phyloP scores from a whole-genome alignment of 1,139 yeast genomes.

The Candida smagusa region DNA sequence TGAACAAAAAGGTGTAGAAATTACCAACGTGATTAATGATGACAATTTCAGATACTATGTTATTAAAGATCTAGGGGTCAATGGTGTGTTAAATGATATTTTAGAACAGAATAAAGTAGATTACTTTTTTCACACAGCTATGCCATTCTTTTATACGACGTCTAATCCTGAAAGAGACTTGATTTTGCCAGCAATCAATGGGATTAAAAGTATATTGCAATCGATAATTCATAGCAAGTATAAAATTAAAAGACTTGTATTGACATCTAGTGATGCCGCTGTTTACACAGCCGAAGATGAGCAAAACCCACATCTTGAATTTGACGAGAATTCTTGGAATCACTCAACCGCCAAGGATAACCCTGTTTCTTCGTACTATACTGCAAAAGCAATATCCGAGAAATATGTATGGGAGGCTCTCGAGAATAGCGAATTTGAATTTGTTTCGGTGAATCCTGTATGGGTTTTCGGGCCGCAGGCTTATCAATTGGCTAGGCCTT shows the following conservation, averaged over 20 bases:
- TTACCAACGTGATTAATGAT: constrained; percentile 11
- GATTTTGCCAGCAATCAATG: constrained; percentile 38
- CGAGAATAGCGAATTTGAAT: constrained; percentile 1
- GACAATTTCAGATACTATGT: constrained; percentile 27
- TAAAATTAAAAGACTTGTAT: constrained; percentile 30
- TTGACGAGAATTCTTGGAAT: constrained; percentile 42
- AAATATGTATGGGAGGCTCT: constrained; percentile 30
- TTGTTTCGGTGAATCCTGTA: constrained; percentile 12
- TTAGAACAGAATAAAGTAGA: constrained; percentile 3
- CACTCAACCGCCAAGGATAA: constrained; percentile 33
- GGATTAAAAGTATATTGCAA: constrained; percentile 32
- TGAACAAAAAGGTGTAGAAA: constrained; percentile 26
- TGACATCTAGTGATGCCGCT: constrained; percentile 46
- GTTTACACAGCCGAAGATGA: constrained; percentile 38
- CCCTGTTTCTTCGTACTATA: constrained; percentile 38
- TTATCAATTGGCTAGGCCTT: constrained; percentile 6
- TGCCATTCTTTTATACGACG: constrained; percentile 27
- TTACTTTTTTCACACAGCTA: constrained; percentile 20
- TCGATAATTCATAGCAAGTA: constrained; percentile 25
- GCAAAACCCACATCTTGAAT: constrained; percentile 24
- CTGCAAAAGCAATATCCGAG: constrained; percentile 40
- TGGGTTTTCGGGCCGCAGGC: constrained; percentile 20
- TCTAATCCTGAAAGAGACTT: constrained; percentile 32
- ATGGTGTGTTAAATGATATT: constrained; percentile 2
- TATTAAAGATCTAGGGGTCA: constrained; percentile 17